A percentile compares a stretch with the other conserved stretches of the same genome.
Evolutionary conservation across 2,329 filamentous ascomycete species (phyloP).

Genomic region (Lachnellula hyalina): DNA sequence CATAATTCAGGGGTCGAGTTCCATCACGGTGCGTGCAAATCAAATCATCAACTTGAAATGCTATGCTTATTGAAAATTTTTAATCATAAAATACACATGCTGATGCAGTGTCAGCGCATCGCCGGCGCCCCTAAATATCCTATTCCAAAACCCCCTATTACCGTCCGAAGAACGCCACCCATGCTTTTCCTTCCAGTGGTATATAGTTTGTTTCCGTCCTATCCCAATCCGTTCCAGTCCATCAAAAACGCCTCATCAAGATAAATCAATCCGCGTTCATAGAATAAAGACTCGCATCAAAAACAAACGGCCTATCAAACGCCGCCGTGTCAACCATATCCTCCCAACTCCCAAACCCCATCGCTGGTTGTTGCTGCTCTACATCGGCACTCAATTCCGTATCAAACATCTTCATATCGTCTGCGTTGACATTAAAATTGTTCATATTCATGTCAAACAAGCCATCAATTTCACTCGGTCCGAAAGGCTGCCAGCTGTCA

Average conservation of each 20-base stretch:
- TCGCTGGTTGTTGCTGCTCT: conserved; percentile 21
- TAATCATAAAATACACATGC: conserved; percentile 7
- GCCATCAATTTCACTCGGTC: conserved; percentile 37
- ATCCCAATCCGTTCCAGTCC: conserved; percentile 10
- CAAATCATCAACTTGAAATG: neutral
- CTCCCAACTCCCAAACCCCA: conserved; percentile 39
- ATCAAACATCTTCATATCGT: conserved; percentile 23
- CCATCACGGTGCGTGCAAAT: too few species aligned
- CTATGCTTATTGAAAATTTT: neutral
- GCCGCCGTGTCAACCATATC: conserved; percentile 40
- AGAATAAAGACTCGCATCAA: conserved; percentile 44
- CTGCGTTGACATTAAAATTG: conserved; percentile 25
- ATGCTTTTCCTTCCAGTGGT: conserved; percentile 7
- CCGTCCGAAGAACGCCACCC: conserved; percentile 10
- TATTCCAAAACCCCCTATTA: neutral
- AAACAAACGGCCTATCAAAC: conserved; percentile 48
- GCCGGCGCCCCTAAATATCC: conserved; percentile 3
- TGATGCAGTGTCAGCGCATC: conserved; percentile 1
- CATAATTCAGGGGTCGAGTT: too few species aligned
- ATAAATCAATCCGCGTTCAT: conserved; percentile 33
- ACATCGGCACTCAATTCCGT: conserved; percentile 18
- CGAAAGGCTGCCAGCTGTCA: conserved; percentile 42
- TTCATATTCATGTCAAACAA: conserved; percentile 37
- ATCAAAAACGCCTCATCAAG: conserved; percentile 11
- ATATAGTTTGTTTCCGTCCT: neutral